Percentiles rank a stretch among this genome's conserved stretches.
Evolutionary conservation across 345 rosid species (phyloP).

Genomic region (Mercurialis annua): DNA sequence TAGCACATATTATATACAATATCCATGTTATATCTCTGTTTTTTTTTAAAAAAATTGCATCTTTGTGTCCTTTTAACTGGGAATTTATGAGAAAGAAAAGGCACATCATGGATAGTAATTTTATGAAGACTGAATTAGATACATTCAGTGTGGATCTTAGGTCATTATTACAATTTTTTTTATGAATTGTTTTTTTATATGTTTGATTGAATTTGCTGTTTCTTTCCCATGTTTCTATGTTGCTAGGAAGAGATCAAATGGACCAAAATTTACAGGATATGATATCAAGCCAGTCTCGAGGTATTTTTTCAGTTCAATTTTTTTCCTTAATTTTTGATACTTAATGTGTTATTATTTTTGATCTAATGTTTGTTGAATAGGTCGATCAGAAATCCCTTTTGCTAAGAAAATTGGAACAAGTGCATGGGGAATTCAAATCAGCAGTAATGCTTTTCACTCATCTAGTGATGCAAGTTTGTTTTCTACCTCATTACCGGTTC

Average conservation of each 20-base stretch:
- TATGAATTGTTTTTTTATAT: neutral
- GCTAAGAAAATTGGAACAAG: slow-evolving; percentile 36
- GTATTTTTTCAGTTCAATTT: slow-evolving; percentile 19
- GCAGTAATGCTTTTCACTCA: slow-evolving; percentile 34
- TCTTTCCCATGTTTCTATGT: slow-evolving; percentile 1
- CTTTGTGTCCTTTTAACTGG: neutral
- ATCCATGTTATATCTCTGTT: neutral
- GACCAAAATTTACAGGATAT: slow-evolving; percentile 38
- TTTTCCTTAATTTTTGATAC: neutral
- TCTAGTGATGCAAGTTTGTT: slow-evolving; percentile 70
- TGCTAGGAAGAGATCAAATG: slow-evolving; percentile 41
- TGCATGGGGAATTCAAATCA: slow-evolving; percentile 50
- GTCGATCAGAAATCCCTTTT: slow-evolving; percentile 31
- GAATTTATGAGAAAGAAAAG: neutral
- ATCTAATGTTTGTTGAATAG: slow-evolving; percentile 20
- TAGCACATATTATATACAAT: neutral
- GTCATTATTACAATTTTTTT: neutral
- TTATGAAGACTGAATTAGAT: neutral
- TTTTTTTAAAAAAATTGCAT: neutral
- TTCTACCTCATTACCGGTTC: slow-evolving; percentile 81
- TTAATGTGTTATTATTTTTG: neutral
- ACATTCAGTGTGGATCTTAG: neutral
- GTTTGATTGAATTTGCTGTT: neutral
- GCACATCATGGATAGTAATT: neutral
- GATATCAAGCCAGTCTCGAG: slow-evolving; percentile 28